Conservation (phyloP, 1,139 yeast genomes). For the Debaryomyces robertsiae region DNA sequence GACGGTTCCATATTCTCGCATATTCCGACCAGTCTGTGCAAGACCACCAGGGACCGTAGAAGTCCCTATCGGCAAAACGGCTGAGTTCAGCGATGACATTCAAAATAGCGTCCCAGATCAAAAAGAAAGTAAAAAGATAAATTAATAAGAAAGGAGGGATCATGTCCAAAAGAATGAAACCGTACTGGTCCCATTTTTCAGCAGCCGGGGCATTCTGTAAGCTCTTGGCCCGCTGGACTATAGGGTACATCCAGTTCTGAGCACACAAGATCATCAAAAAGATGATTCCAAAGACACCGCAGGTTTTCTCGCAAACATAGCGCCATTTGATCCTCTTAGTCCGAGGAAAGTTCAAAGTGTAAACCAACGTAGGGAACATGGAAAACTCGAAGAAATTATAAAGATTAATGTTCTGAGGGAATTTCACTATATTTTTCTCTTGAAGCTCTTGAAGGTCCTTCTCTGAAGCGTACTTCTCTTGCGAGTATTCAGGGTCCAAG, state of each 20-base stretch:
- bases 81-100: conserved; percentile 89
- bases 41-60: conserved; percentile 98
- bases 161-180: conserved; percentile 67
- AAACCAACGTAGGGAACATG: conserved; percentile 91
- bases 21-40: conserved; percentile 92
- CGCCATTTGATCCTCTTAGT: conserved; percentile 67
- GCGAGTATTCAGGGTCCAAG: conserved; percentile 18
- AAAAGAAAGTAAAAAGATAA: conserved; percentile 77
- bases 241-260: conserved; percentile 75
- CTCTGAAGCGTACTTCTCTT: conserved; percentile 15
- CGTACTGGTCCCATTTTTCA: conserved; percentile 55
- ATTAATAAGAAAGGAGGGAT: conserved; percentile 77
- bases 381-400: conserved; percentile 71
- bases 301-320: conserved; percentile 68
- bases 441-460: conserved; percentile 23
- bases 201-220: conserved; percentile 50
- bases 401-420: conserved; percentile 73
- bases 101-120: conserved; percentile 93
- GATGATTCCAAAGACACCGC: conserved; percentile 86
- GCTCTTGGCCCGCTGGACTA: conserved; percentile 60
- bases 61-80: conserved; percentile 83
- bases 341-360: conserved; percentile 78
- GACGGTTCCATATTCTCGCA: conserved; percentile 92
- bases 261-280: conserved; percentile 81
- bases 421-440: conserved; percentile 34